Evolutionary conservation across 257 asterid genomes (phyloP), one percentile per base, ranked within the genome.

Genomic region (Fraxinus anomala): DNA sequence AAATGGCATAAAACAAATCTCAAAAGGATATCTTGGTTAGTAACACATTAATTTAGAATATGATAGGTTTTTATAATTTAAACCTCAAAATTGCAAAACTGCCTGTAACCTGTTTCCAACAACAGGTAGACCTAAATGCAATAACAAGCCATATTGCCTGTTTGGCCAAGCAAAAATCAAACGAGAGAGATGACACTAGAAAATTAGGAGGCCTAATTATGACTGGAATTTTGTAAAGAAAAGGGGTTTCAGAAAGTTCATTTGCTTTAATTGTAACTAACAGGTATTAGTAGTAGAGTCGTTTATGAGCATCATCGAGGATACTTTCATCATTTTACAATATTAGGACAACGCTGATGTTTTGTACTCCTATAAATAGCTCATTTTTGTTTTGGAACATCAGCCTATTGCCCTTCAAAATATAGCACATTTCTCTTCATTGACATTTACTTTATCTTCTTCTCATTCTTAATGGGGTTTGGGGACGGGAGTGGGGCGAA

Each of bases 401-500:
- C 68, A 63, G 19, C 33, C 33, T 24, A 63, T 8, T 63, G 33
- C 34, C 68, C 0, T 24, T 6, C 26, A 12, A 24, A 24, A 34
- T 26, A 24, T 31, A 23, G 69, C 69, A 23, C 16, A 2, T 61
- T 61, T 23, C 30, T 23, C 68, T 63, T 63, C 69, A 63, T 26
- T 63, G 36, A 26, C 34, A 63, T 63, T 77, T 26, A 4, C 9
- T 26, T 26, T 73, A 63, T 24, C 8, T n/a, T 51, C 54, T 6
- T 37, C 39, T 42, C 73, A 37, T 71, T 82, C 42, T 72, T 79
- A 65, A 72, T 19, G 66, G 28, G 72, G 51, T 63, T 26, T 63
- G 34, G 2, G 19, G 19, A 36, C 1, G 1, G 34, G 65, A 36
- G 39, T 37, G 66, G 78, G n/a, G 39, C 3, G 1, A 1, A 42